Percentiles rank a stretch among this genome's conserved stretches.
Conservation (phyloP, 1,139 yeast genomes). For the Diutina sp. region DNA sequence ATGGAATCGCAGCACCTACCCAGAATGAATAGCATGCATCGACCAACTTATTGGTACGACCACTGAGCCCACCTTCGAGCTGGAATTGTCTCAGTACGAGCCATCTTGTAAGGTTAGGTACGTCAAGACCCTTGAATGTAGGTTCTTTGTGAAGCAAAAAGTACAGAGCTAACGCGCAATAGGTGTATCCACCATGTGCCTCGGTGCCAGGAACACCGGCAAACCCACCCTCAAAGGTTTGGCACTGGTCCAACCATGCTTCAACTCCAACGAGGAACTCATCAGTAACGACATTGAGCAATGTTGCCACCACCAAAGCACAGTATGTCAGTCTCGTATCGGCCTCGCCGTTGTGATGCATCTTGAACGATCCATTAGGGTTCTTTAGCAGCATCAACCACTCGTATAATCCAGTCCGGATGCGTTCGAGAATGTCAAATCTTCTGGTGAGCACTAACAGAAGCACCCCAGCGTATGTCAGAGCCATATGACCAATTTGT, state of each 20-base stretch:
- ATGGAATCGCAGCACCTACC: conserved; percentile 73
- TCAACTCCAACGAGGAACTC: conserved; percentile 43
- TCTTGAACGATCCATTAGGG: conserved; percentile 58
- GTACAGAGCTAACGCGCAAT: conserved; percentile 73
- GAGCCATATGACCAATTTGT: conserved; percentile 76
- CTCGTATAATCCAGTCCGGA: conserved; percentile 27
- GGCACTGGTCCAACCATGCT: conserved; percentile 60
- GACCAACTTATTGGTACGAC: conserved; percentile 84
- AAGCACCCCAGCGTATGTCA: conserved; percentile 69
- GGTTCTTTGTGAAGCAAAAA: conserved; percentile 26
- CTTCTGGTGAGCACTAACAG: conserved; percentile 46
- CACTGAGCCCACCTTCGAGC: conserved; percentile 77
- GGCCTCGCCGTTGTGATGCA: conserved; percentile 71
- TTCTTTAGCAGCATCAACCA: conserved; percentile 64
- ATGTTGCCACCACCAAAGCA: conserved; percentile 60
- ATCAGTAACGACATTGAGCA: conserved; percentile 50
- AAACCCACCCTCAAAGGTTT: conserved; percentile 93
- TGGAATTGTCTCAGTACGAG: conserved; percentile 51
- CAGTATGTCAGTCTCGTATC: conserved; percentile 88
- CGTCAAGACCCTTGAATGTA: conserved; percentile 15
- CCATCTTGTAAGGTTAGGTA: conserved; percentile 48
- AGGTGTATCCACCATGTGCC: conserved; percentile 96
- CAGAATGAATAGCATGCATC: conserved; percentile 96
- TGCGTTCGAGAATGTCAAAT: conserved; percentile 14
- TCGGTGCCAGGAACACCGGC: conserved; percentile 74